Base-by-base conservation (phyloP, 495 filamentous ascomycete species). In the Talaromyces liani region DNA sequence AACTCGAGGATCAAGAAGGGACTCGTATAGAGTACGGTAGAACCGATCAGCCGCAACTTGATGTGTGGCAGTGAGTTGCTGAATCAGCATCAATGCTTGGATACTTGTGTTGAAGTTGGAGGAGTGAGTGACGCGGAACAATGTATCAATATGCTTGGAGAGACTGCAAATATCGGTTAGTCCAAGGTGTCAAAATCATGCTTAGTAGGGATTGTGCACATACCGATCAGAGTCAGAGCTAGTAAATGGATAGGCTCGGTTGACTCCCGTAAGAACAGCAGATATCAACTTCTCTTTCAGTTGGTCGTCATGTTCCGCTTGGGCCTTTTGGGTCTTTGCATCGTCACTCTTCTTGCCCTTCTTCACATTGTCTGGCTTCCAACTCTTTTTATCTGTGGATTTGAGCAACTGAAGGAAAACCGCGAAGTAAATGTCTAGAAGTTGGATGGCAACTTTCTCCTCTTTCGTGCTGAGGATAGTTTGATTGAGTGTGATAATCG, bases 51-150 rank as follows among this genome's bases (percentile, higher is more conserved):
- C 84, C 27, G 86, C 85, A 61, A 84, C 79, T 71, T 93, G 86
- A 70, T 95, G 91, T 7, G 89, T 84, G 16, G 85, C 74, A 5
- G 91, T 88, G 31, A 98, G 83, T 72, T 98, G 95, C 72, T 97
- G 94, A 65, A 98, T 94, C 61, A 98, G 79, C 87, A 96, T 91
- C 62, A 98, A 79, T 36, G 94, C 94, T 73, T 98, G 94, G 31
- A 98, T 90, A 70, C 91, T 93, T 7, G 95, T 98, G 77, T 97
- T 98, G 80, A 98, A 98, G 71, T 98, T 98, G 12, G 94, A 91
- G 0, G 94, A 97, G 73, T 98, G 93, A 0, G 94, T 95, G 65
- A 98, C 93, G 66, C 85, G 84, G 81, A 97, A 98, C 33, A 98
- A 79, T 3, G 92, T 96, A 70, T 97, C 90, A 63, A 98, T 84